A percentile compares a stretch with the other conserved stretches of the same genome.
phyloP scores from a whole-genome alignment of 2,329 filamentous ascomycete genomes.

The Madurella mycetomatis region DNA sequence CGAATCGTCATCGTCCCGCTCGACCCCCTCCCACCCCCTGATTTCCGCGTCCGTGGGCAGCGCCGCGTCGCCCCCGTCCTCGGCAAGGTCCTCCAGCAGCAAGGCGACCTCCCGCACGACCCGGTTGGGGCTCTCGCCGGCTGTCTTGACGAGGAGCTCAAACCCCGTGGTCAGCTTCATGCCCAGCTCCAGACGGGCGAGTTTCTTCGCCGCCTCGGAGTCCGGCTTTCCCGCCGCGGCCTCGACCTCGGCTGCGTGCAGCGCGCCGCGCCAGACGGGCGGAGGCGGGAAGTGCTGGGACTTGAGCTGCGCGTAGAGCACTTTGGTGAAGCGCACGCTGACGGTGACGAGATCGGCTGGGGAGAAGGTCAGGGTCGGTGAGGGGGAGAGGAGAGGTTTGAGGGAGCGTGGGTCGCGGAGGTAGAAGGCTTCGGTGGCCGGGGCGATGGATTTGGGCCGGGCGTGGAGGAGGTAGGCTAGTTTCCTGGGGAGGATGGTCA shows the following conservation, averaged over 20 bases:
- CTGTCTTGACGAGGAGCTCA: conserved; percentile 74
- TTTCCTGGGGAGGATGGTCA: conserved; percentile 72
- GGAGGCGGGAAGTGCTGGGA: conserved; percentile 76
- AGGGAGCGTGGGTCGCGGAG: conserved; percentile 76
- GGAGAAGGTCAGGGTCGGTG: conserved; percentile 58
- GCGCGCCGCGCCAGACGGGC: conserved; percentile 43
- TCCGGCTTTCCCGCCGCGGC: conserved; percentile 5
- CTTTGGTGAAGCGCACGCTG: conserved; percentile 78
- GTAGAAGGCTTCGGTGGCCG: conserved; percentile 88
- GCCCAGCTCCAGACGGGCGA: conserved; percentile 59
- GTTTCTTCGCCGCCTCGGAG: conserved; percentile 24
- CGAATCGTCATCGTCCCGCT: conserved; percentile 73
- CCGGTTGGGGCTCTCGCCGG: conserved; percentile 63
- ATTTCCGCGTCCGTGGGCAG: conserved; percentile 76
- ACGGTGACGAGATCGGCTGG: conserved; percentile 75
- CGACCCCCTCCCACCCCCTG: conserved; percentile 55
- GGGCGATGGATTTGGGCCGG: conserved; percentile 70
- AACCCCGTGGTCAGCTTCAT: conserved; percentile 91
- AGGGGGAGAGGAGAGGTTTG: conserved; percentile 58
- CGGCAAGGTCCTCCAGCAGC: conserved; percentile 68
- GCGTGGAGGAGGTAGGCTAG: conserved; percentile 74
- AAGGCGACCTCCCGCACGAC: conserved; percentile 71
- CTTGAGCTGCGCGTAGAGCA: conserved; percentile 84
- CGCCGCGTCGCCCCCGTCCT: conserved; percentile 58
- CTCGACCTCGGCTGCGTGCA: conserved; percentile 29